A percentile compares a stretch with the other conserved stretches of the same genome.
Conservation (phyloP, 2,329 filamentous ascomycete genomes). For the Cyphellophora attinorum region DNA sequence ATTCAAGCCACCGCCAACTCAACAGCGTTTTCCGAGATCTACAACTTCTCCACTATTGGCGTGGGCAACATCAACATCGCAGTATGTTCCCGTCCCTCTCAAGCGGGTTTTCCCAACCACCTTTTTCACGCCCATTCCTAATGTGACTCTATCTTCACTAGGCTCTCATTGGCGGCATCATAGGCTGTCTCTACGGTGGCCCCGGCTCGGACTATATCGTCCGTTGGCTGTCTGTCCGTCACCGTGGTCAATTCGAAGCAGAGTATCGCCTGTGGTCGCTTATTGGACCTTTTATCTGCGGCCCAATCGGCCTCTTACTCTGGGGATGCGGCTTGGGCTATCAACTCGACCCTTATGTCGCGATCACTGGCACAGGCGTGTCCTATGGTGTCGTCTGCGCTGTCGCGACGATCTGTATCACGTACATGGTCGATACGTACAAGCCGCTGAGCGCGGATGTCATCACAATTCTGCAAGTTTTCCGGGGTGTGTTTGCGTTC, state of each 20-base stretch:
- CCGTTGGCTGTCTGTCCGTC: no score
- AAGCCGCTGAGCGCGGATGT: conserved; percentile 4
- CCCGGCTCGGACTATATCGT: no score
- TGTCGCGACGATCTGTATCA: conserved; percentile 4
- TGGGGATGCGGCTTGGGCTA: no score
- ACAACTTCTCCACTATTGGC: conserved; percentile 2
- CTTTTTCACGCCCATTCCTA: not conserved
- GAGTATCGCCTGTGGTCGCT: no score
- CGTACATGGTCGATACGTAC: conserved; percentile 8
- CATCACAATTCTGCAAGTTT: conserved; percentile 1
- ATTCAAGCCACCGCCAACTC: conserved; percentile 6
- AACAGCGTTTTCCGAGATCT: conserved; percentile 3
- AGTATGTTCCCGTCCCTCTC: conserved; percentile 2
- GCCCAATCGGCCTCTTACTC: no score
- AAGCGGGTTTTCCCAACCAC: not conserved
- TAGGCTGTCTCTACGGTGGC: no score
- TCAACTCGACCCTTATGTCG: no score
- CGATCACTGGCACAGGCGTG: conserved; percentile 4
- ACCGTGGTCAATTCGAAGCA: no score
- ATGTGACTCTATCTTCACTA: conserved; percentile 1
- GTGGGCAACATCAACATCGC: conserved; percentile 8
- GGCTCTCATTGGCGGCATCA: no score
- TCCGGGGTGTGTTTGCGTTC: conserved; percentile 6
- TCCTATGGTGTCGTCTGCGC: conserved; percentile 7
- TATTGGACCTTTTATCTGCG: no score